Evolutionary conservation across 1,284 basidiomycete genomes (phyloP).

Genomic region (Boletellus deceptivus): DNA sequence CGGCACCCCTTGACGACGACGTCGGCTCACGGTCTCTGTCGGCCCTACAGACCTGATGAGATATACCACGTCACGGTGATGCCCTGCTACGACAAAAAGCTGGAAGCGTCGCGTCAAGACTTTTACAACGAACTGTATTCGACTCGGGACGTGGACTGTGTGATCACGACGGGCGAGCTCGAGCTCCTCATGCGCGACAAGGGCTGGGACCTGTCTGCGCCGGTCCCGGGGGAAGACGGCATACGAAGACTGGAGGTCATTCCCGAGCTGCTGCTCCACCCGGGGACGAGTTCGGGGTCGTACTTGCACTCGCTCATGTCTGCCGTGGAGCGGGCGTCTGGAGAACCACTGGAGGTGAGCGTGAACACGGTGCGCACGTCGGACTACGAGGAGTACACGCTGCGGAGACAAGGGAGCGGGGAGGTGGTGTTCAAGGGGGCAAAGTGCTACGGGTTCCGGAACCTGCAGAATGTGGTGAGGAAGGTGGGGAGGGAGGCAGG

Average conservation of each 20-base stretch:
- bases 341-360: conserved; percentile 50
- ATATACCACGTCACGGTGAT: conserved; percentile 97
- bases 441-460: conserved; percentile 96
- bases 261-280: conserved; percentile 75
- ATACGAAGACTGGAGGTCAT: conserved; percentile 32
- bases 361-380: conserved; percentile 52
- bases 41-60: conserved; percentile 60
- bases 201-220: conserved; percentile 69
- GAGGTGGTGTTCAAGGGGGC: conserved; percentile 86
- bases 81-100: conserved; percentile 99
- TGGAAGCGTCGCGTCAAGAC: conserved; percentile 92
- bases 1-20: conserved; percentile 1
- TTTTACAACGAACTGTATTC: conserved; percentile 80
- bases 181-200: conserved; percentile 84
- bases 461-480: conserved; percentile 95
- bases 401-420: conserved; percentile 52
- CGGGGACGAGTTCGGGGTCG: conserved; percentile 90
- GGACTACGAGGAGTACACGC: conserved; percentile 61
- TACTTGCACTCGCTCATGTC: conserved; percentile 83
- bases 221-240: conserved; percentile 49
- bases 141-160: conserved; percentile 94
- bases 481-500: conserved; percentile 88
- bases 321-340: conserved; percentile 41
- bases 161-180: conserved; percentile 95
- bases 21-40: conserved; percentile 15